Conservation (phyloP, 176 grass and related monocot species). For the Poa pratensis region DNA sequence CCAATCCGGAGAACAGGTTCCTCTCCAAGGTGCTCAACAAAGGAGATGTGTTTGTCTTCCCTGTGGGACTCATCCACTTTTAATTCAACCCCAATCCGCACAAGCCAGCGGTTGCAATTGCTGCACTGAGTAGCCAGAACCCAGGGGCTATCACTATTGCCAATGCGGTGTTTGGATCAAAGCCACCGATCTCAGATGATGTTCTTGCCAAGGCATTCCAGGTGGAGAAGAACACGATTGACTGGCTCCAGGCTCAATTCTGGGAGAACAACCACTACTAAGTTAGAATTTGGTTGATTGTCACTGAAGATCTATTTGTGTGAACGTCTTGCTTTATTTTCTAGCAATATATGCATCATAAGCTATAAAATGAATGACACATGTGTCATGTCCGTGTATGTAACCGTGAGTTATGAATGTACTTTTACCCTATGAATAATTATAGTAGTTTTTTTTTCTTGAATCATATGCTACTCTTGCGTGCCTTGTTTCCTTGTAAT, state of each 20-base stretch:
- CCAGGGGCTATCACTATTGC: neutral
- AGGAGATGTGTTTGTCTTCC: neutral
- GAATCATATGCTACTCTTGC: neutral
- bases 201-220: neutral
- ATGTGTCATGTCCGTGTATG: neutral
- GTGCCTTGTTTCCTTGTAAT: neutral
- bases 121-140: neutral
- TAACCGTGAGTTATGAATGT: neutral
- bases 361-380: neutral
- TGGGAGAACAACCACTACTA: slow-evolving; percentile 6
- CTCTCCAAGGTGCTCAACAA: neutral
- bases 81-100: neutral
- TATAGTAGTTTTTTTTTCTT: neutral
- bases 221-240: neutral
- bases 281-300: neutral
- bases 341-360: neutral
- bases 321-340: neutral
- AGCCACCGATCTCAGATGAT: neutral
- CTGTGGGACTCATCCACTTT: neutral
- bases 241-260: neutral
- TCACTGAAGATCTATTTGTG: neutral
- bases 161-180: neutral
- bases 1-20: neutral
- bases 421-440: neutral
- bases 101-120: neutral